phyloP scores from a whole-genome alignment of 352 stramenopile species.

The Phytophthora boehmeriae region DNA sequence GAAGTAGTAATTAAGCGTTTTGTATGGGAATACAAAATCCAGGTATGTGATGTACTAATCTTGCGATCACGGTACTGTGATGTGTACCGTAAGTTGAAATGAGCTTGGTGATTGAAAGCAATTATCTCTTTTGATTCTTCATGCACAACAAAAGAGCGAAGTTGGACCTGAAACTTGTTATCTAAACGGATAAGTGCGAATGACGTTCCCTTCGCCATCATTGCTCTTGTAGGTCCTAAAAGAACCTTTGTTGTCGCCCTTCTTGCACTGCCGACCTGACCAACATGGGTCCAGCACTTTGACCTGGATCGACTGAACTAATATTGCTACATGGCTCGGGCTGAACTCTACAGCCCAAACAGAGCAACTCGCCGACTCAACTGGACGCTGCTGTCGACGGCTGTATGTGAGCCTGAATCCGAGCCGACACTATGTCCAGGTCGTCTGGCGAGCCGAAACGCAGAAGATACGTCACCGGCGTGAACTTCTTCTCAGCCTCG shows the following conservation, averaged over 20 bases:
- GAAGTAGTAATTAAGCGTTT: no score
- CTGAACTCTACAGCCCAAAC: conserved; percentile 41
- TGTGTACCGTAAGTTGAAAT: no score
- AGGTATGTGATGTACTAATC: no score
- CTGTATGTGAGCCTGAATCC: conserved; percentile 49
- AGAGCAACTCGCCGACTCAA: conserved; percentile 31
- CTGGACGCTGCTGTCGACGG: conserved; percentile 31
- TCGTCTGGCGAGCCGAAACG: conserved; percentile 68
- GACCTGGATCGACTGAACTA: conserved; percentile 24
- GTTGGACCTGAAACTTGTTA: no score
- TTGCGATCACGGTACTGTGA: background rate
- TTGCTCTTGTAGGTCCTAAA: conserved; percentile 4
- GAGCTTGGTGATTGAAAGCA: no score
- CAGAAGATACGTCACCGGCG: conserved; percentile 74
- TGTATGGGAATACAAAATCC: no score
- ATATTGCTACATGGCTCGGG: conserved; percentile 34
- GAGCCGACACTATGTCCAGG: conserved; percentile 52
- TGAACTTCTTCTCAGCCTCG: conserved; percentile 52
- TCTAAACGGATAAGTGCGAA: conserved; percentile 28
- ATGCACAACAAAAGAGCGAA: no score
- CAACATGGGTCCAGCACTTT: conserved; percentile 15
- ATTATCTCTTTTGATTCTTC: no score
- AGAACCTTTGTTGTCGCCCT: conserved; percentile 1
- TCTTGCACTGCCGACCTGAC: conserved; percentile 23
- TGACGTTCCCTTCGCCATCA: conserved; percentile 2